Evolutionary conservation across 768 basidiomycete genomes (phyloP), one percentile per base, ranked within the genome.

Genomic region (Nidula microcarpa): DNA sequence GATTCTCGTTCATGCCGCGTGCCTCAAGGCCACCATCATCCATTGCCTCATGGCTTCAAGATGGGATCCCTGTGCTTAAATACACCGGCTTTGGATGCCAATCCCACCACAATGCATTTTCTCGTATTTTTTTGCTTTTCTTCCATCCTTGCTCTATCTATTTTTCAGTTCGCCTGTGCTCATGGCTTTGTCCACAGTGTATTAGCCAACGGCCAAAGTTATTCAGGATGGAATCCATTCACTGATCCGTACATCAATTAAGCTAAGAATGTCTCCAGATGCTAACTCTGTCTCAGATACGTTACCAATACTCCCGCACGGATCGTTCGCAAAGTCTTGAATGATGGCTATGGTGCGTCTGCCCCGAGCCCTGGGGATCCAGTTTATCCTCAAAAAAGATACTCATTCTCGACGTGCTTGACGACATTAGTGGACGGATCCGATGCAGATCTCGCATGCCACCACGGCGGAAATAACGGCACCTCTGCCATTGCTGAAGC

Each of bases 381-480:
- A 11, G 33, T 39, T 35, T 32, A 51, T 8, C 50, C 34, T 17
- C 43, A 41, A 14, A 37, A 8, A 30, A 14, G 41, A 8, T 9
- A 33, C 23, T n/a, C n/a, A 18, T 52, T 51, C 39, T 51, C 37
- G 37, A 11, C 3, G 1, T 16, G 39, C 39, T 11, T 41, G 16
- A 41, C 16, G 11, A 11, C 16, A 9, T 10, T 35, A 68, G 67
- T 67, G n/a, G 57, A 58, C 11, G 57, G 51, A 33, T 63, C 60
- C 14, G 69, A 70, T 57, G 52, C 70, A 47, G 70, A 78, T 57
- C 62, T 79, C 43, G 69, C 76, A 32, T 80, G 79, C 63, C 70
- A 74, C 56, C 65, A 68, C 46, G 71, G 69, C 49, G 78, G 77
- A 23, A 66, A 72, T 49, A 59, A 65, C 48, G 71, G 69, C 13